These are phyloP conservation scores for Fusarium sarcochroum DNA, from an alignment of 2,329 filamentous ascomycete species.

Conservation along the genomic window DNA sequence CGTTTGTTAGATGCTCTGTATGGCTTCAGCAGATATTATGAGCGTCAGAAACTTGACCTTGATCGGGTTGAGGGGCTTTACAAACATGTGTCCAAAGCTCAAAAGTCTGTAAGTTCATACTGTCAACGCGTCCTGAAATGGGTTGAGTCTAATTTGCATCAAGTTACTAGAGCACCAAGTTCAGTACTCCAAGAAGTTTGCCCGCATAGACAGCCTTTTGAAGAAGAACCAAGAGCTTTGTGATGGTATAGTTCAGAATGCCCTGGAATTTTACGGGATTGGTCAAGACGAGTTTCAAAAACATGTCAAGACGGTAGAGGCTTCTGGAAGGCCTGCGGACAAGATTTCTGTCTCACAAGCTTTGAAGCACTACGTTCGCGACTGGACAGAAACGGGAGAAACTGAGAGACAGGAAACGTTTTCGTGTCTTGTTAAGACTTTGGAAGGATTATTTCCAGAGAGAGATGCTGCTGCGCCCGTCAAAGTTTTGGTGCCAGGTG, in stretches of 20 bases:
- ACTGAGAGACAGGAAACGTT: conserved; percentile 62
- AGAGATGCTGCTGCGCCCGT: conserved; percentile 34
- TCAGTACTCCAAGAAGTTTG: conserved; percentile 69
- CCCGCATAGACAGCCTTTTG: conserved; percentile 59
- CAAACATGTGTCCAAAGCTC: conserved; percentile 52
- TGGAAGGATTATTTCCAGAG: conserved; percentile 53
- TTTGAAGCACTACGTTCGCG: conserved; percentile 70
- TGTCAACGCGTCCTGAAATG: rapidly evolving
- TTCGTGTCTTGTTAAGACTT: conserved; percentile 53
- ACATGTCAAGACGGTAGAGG: conserved; percentile 57
- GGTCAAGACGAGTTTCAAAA: conserved; percentile 59
- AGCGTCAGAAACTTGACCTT: conserved; percentile 55
- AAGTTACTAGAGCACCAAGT: conserved; percentile 69
- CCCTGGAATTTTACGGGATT: conserved; percentile 63
- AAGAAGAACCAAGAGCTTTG: conserved; percentile 62
- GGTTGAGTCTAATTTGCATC: background rate
- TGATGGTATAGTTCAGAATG: conserved; percentile 60
- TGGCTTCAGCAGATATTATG: conserved; percentile 55
- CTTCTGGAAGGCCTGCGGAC: conserved; percentile 58
- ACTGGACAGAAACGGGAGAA: conserved; percentile 66
- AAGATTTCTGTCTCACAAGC: conserved; percentile 65
- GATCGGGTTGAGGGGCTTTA: conserved; percentile 55
- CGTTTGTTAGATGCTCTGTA: conserved; percentile 58
- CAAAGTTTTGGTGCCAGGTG: conserved; percentile 65
- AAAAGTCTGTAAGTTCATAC: conserved; percentile 45